Percentiles rank a stretch among this genome's conserved stretches.
These are phyloP conservation scores for Aspergillus asperescens DNA, from an alignment of 495 filamentous ascomycete genomes.

Conservation along the genomic window DNA sequence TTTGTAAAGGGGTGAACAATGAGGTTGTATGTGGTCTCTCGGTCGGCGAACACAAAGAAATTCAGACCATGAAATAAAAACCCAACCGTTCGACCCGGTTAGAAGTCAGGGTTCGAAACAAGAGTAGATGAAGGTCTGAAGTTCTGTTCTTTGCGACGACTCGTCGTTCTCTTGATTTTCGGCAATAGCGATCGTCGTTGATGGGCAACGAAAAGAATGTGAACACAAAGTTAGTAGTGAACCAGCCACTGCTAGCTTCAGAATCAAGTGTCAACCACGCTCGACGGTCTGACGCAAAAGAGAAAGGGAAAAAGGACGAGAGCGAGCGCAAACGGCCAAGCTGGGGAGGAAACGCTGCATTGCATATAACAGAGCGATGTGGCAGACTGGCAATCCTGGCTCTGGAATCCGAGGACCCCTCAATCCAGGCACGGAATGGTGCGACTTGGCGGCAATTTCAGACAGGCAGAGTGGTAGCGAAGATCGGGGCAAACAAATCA, in stretches of 20 bases:
- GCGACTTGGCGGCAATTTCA: slow-evolving; percentile 3
- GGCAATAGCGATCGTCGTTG: slow-evolving; percentile 16
- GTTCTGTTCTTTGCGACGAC: background rate
- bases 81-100: slow-evolving; percentile 6
- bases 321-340: slow-evolving; percentile 10
- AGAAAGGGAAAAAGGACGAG: slow-evolving; percentile 9
- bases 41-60: background rate
- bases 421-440: slow-evolving; percentile 2
- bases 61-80: background rate
- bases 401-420: too few relatives aligned
- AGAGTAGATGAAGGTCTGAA: slow-evolving; percentile 3
- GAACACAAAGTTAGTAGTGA: slow-evolving; percentile 20
- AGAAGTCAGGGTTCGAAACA: background rate
- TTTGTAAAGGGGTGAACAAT: background rate
- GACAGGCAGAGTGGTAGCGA: background rate
- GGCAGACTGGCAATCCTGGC: background rate
- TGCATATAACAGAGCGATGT: slow-evolving; percentile 10
- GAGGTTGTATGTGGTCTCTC: background rate
- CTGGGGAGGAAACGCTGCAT: slow-evolving; percentile 15
- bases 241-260: slow-evolving; percentile 23
- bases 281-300: slow-evolving; percentile 9
- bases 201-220: slow-evolving; percentile 42
- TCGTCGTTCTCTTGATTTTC: slow-evolving; percentile 8
- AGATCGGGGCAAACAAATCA: background rate
- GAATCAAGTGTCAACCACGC: slow-evolving; percentile 11